Evolutionary conservation across 768 basidiomycete species (phyloP).

Genomic region (Lactarius tabidus): DNA sequence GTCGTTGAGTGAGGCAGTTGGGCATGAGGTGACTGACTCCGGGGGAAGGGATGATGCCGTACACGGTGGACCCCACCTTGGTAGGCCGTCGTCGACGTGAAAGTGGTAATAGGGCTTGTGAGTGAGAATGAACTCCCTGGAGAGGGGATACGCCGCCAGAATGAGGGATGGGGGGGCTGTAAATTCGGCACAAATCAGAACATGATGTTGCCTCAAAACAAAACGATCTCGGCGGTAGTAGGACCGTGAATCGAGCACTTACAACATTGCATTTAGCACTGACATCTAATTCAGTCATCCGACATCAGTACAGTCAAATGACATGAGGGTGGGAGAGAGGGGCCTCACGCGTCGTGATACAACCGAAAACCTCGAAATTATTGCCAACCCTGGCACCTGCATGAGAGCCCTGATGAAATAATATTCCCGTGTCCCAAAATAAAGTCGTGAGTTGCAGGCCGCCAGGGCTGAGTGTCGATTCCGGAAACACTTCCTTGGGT

Average conservation of each 20-base stretch:
- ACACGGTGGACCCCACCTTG: constrained; percentile 14
- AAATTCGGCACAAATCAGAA: constrained; percentile 3
- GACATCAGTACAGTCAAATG: not conserved
- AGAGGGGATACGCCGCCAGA: constrained; percentile 21
- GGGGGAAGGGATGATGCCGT: constrained; percentile 5
- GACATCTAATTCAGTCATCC: constrained; percentile 1
- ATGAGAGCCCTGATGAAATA: constrained; percentile 24
- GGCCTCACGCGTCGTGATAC: constrained; percentile 22
- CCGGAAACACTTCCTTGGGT: constrained; percentile 25
- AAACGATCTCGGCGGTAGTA: not conserved
- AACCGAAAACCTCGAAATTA: constrained; percentile 22
- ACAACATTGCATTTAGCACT: constrained; percentile 16
- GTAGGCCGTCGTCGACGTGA: constrained; percentile 12
- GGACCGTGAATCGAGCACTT: constrained; percentile 1
- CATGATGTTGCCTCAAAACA: not conserved
- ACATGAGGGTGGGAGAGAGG: not conserved
- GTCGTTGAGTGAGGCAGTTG: not conserved
- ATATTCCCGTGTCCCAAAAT: constrained; percentile 22
- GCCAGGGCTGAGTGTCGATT: constrained; percentile 23
- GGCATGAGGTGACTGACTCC: constrained; percentile 4
- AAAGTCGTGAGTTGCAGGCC: constrained; percentile 25
- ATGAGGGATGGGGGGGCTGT: constrained; percentile 16
- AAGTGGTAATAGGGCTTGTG: constrained; percentile 7
- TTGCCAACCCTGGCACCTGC: constrained; percentile 23
- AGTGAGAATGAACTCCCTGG: constrained; percentile 22